A percentile compares a stretch with the other conserved stretches of the same genome.
These are phyloP conservation scores for Kuraishia cidri DNA, from an alignment of 805 yeast genomes.

Conservation along the genomic window DNA sequence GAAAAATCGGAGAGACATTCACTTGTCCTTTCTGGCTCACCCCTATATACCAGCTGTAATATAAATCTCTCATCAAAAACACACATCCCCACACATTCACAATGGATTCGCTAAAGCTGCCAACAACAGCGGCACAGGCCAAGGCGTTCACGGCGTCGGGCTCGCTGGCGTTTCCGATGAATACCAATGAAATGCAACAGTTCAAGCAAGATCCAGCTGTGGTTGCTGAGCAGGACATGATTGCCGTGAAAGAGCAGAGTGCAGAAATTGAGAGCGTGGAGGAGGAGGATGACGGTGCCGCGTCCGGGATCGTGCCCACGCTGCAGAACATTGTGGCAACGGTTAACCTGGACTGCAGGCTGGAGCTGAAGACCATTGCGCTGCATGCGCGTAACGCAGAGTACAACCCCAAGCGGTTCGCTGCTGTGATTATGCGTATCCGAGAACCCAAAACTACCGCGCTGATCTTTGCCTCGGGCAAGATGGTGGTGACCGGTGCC, in stretches of 20 bases:
- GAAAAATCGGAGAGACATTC: background rate
- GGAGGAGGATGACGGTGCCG: slow-evolving; percentile 57
- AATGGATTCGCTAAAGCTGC: slow-evolving; percentile 70
- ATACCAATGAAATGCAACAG: slow-evolving; percentile 11
- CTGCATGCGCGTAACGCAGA: slow-evolving; percentile 98
- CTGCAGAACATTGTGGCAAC: slow-evolving; percentile 95
- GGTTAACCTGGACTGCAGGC: slow-evolving; percentile 90
- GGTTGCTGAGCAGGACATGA: background rate
- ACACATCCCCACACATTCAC: background rate
- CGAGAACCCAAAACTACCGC: slow-evolving; percentile 99
- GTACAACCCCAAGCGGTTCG: slow-evolving; percentile 97
- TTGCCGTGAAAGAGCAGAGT: slow-evolving; percentile 4
- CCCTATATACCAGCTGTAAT: background rate
- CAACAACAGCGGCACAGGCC: slow-evolving; percentile 73
- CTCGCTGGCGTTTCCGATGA: slow-evolving; percentile 56
- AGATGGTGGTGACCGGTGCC: slow-evolving; percentile 99
- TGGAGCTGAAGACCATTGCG: slow-evolving; percentile 95
- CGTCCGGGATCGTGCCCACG: slow-evolving; percentile 95
- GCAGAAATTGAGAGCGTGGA: slow-evolving; percentile 15
- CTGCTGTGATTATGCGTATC: slow-evolving; percentile 98
- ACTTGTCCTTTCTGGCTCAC: background rate
- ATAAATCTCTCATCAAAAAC: background rate
- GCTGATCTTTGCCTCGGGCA: slow-evolving; percentile 94
- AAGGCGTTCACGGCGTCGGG: slow-evolving; percentile 61
- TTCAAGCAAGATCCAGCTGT: slow-evolving; percentile 1